These are phyloP conservation scores for Penicillium goetzii DNA, from an alignment of 495 filamentous ascomycete genomes.

Conservation along the genomic window DNA sequence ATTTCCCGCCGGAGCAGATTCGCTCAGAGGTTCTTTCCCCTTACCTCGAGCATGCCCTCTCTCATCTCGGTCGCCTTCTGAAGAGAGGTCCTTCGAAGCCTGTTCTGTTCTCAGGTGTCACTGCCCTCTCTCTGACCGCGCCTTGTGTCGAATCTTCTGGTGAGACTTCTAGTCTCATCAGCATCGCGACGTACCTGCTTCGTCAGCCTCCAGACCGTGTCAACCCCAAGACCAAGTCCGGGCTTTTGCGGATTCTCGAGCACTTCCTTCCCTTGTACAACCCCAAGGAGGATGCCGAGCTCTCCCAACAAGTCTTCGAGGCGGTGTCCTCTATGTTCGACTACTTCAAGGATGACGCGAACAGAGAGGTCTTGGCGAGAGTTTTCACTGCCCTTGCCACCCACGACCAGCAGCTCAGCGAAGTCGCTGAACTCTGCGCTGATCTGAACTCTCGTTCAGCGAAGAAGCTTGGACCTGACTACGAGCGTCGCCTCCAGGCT, in stretches of 20 bases:
- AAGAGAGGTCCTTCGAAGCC: slow-evolving; percentile 70
- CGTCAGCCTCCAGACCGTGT: slow-evolving; percentile 81
- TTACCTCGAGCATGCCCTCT: slow-evolving; percentile 69
- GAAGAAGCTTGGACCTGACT: slow-evolving; percentile 78
- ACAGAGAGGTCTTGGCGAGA: slow-evolving; percentile 69
- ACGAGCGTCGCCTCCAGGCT: slow-evolving; percentile 75
- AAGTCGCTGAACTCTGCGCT: slow-evolving; percentile 71
- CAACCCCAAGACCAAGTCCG: slow-evolving; percentile 79
- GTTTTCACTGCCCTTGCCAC: slow-evolving; percentile 71
- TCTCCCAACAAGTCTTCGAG: slow-evolving; percentile 57
- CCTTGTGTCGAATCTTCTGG: slow-evolving; percentile 70
- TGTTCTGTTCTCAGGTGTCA: slow-evolving; percentile 77
- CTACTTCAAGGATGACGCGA: slow-evolving; percentile 79
- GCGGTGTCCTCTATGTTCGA: slow-evolving; percentile 78
- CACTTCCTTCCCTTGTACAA: slow-evolving; percentile 71
- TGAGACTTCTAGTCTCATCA: slow-evolving; percentile 72
- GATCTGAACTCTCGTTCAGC: slow-evolving; percentile 77
- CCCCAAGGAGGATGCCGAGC: slow-evolving; percentile 49
- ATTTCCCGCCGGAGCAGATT: slow-evolving; percentile 53
- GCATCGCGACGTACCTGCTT: slow-evolving; percentile 77
- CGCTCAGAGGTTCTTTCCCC: slow-evolving; percentile 65
- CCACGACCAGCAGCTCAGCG: slow-evolving; percentile 59
- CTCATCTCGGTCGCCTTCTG: slow-evolving; percentile 69
- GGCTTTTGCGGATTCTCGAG: slow-evolving; percentile 72
- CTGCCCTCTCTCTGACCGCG: slow-evolving; percentile 72